phyloP scores from a whole-genome alignment of 495 filamentous ascomycete genomes.

The Xylaria intraflava region DNA sequence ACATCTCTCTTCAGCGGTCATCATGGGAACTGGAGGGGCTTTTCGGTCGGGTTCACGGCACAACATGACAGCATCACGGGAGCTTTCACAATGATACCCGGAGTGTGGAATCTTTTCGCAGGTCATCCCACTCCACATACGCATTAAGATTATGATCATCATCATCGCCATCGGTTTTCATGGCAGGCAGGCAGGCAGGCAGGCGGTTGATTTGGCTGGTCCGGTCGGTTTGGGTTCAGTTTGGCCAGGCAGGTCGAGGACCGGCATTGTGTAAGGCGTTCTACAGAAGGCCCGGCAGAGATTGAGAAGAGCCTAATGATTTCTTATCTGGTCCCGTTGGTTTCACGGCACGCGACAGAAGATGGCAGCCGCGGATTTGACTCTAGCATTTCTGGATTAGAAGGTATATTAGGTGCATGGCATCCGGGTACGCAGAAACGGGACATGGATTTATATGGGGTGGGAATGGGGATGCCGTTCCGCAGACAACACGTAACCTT shows the following conservation, averaged over 20 bases:
- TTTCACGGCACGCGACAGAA: neutral
- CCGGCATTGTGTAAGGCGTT: neutral
- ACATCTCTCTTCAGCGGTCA: neutral
- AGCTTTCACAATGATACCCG: conserved; percentile 33
- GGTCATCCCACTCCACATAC: conserved; percentile 30
- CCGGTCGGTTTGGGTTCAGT: neutral
- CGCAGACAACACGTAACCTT: neutral
- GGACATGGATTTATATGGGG: neutral
- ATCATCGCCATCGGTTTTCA: conserved; percentile 4
- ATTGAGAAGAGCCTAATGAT: neutral
- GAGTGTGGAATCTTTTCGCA: conserved; percentile 25
- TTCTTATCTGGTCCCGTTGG: neutral
- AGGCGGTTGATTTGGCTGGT: neutral
- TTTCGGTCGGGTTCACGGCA: conserved; percentile 10
- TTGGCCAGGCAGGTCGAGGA: neutral
- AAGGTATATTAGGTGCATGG: neutral
- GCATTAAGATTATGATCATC: neutral
- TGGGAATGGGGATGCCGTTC: neutral
- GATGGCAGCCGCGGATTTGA: neutral
- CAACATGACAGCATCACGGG: conserved; percentile 26
- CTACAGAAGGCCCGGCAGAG: neutral
- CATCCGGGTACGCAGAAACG: neutral
- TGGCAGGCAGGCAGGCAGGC: neutral
- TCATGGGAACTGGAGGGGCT: neutral
- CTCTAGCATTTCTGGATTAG: neutral